phyloP scores from a whole-genome alignment of 2,329 filamentous ascomycete genomes.

The Leptographium galeiforme region DNA sequence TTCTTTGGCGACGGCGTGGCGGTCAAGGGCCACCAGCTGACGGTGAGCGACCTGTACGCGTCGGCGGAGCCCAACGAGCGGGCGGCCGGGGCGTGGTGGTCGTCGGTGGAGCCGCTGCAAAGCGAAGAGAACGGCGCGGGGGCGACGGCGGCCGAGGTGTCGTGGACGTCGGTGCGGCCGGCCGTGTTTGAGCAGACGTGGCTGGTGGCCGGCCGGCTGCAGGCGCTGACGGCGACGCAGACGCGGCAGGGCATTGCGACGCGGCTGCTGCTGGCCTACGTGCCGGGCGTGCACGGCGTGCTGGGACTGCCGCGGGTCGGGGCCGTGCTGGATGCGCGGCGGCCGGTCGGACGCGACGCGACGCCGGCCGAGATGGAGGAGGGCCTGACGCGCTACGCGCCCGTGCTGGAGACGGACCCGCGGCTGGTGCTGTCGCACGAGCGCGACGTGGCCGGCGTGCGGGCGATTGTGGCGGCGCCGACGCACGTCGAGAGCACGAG shows the following conservation, averaged over 20 bases:
- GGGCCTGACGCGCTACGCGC: constrained; percentile 62
- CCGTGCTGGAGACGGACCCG: constrained; percentile 71
- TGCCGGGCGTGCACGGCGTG: constrained; percentile 61
- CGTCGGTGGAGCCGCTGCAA: constrained; percentile 56
- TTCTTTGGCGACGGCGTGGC: constrained; percentile 52
- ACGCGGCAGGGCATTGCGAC: constrained; percentile 86
- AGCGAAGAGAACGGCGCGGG: constrained; percentile 28
- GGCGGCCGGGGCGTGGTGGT: constrained; percentile 46
- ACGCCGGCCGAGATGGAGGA: constrained; percentile 70
- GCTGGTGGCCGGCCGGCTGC: constrained; percentile 66
- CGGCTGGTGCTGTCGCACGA: constrained; percentile 53
- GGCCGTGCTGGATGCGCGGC: constrained; percentile 66
- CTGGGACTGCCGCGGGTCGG: constrained; percentile 57
- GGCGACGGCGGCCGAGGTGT: not conserved
- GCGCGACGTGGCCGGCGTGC: constrained; percentile 38
- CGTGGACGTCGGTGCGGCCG: constrained; percentile 32
- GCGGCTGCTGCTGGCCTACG: constrained; percentile 65
- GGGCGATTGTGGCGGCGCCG: constrained; percentile 59
- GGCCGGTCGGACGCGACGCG: constrained; percentile 74
- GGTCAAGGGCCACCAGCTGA: constrained; percentile 74
- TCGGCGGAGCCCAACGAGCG: constrained; percentile 73
- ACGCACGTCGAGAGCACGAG: constrained; percentile 85
- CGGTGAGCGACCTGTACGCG: constrained; percentile 82
- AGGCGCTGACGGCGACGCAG: constrained; percentile 68
- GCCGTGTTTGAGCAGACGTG: constrained; percentile 70